phyloP scores from a whole-genome alignment of 2,329 filamentous ascomycete genomes.

The Cercospora sp. region DNA sequence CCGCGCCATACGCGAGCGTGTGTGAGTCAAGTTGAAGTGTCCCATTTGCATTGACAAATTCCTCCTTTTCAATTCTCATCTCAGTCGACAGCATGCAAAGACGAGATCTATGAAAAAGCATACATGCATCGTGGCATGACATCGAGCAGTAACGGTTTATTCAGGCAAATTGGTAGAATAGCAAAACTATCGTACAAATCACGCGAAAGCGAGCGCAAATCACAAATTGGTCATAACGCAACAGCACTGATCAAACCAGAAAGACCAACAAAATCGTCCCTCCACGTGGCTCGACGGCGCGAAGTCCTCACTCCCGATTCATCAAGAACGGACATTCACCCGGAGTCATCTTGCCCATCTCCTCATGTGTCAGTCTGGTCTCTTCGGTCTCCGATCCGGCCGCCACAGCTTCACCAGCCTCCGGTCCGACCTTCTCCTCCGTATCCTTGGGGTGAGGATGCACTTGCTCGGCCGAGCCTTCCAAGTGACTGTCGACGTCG shows the following conservation, averaged over 20 bases:
- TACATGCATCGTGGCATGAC: background rate
- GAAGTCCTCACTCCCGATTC: slow-evolving; percentile 38
- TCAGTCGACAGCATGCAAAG: background rate
- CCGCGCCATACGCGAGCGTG: background rate
- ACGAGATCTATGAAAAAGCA: background rate
- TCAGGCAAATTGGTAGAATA: background rate
- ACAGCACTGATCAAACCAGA: background rate
- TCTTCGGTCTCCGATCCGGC: slow-evolving; percentile 37
- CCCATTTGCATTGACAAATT: background rate
- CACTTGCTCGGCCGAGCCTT: slow-evolving; percentile 32
- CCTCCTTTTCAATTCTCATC: background rate
- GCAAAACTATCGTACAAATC: background rate
- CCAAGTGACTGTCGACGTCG: slow-evolving; percentile 37
- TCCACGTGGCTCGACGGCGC: background rate
- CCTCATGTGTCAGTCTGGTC: slow-evolving; percentile 40
- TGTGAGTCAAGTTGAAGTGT: background rate
- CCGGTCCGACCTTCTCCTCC: slow-evolving; percentile 37
- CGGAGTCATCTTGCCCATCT: slow-evolving; percentile 39
- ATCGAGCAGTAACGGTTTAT: background rate
- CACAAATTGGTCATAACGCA: background rate
- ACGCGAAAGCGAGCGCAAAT: background rate
- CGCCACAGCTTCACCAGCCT: slow-evolving; percentile 41
- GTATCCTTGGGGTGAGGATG: slow-evolving; percentile 41
- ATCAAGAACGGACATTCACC: slow-evolving; percentile 42
- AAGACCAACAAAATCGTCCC: background rate